Percentiles rank a stretch among this genome's conserved stretches.
These are phyloP conservation scores for Lepidium africanum DNA, from an alignment of 345 rosid genomes.

Conservation along the genomic window DNA sequence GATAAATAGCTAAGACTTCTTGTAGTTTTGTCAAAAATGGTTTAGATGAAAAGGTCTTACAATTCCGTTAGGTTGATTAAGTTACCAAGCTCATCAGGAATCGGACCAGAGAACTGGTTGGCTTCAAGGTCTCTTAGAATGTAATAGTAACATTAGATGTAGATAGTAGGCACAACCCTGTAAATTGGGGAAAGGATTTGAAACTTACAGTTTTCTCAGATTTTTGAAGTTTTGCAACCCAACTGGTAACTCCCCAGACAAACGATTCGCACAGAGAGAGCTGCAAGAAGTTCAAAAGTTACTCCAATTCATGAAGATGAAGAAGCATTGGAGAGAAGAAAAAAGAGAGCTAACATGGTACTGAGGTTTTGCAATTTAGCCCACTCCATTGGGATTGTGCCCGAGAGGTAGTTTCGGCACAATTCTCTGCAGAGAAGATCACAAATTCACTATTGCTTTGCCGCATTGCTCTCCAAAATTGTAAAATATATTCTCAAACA, in stretches of 20 bases:
- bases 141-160: neutral
- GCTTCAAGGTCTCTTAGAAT: slow-evolving; percentile 39
- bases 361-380: slow-evolving; percentile 32
- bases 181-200: neutral
- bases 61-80: slow-evolving; percentile 32
- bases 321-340: neutral
- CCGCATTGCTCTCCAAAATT: neutral
- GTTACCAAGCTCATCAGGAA: slow-evolving; percentile 46
- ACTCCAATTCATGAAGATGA: neutral
- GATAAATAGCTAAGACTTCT: neutral
- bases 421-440: neutral
- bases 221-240: slow-evolving; percentile 35
- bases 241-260: slow-evolving; percentile 43
- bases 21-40: neutral
- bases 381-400: slow-evolving; percentile 53
- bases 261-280: slow-evolving; percentile 32
- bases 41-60: slow-evolving; percentile 24
- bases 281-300: slow-evolving; percentile 12
- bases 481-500: no score
- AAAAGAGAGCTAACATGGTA: slow-evolving; percentile 33
- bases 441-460: neutral
- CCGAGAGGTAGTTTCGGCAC: slow-evolving; percentile 37
- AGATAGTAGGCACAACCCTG: neutral
- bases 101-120: slow-evolving; percentile 40
- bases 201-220: slow-evolving; percentile 36